phyloP scores from a whole-genome alignment of 2,329 filamentous ascomycete species.

The Didymella sp. region DNA sequence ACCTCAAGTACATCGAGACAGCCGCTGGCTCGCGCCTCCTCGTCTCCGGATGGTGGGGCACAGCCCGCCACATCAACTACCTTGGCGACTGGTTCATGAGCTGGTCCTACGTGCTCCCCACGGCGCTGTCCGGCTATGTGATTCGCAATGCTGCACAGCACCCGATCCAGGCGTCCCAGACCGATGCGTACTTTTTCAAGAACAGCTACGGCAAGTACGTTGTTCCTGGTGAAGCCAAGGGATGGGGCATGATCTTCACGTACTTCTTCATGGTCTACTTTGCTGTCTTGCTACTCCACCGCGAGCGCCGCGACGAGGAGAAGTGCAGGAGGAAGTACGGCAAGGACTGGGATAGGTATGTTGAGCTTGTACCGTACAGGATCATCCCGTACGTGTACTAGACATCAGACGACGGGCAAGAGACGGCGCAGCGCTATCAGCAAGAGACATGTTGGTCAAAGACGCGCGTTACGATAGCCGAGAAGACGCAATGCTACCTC shows the following conservation, averaged over 20 bases:
- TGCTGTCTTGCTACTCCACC: conserved; percentile 82
- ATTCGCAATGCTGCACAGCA: conserved; percentile 60
- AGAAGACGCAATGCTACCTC: conserved; percentile 29
- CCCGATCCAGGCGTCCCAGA: conserved; percentile 49
- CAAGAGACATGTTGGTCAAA: conserved; percentile 25
- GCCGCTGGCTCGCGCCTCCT: conserved; percentile 81
- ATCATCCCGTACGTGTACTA: conserved; percentile 89
- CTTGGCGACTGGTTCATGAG: conserved; percentile 93
- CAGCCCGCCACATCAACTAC: conserved; percentile 93
- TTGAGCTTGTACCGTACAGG: conserved; percentile 77
- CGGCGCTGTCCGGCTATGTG: conserved; percentile 81
- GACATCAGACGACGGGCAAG: not conserved
- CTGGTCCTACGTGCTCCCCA: conserved; percentile 89
- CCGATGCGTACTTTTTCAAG: conserved; percentile 61
- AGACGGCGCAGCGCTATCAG: conserved; percentile 37
- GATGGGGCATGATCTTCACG: conserved; percentile 86
- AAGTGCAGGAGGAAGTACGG: conserved; percentile 94
- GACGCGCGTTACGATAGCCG: conserved; percentile 27
- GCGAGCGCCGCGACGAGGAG: conserved; percentile 85
- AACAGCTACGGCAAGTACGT: conserved; percentile 69
- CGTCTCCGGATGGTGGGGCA: conserved; percentile 91
- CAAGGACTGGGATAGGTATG: conserved; percentile 89
- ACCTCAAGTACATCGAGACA: conserved; percentile 87
- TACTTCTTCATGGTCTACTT: conserved; percentile 98
- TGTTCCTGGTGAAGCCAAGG: conserved; percentile 74